These are phyloP conservation scores for Colletotrichum musicola DNA, from an alignment of 2,329 filamentous ascomycete species.

Conservation along the genomic window DNA sequence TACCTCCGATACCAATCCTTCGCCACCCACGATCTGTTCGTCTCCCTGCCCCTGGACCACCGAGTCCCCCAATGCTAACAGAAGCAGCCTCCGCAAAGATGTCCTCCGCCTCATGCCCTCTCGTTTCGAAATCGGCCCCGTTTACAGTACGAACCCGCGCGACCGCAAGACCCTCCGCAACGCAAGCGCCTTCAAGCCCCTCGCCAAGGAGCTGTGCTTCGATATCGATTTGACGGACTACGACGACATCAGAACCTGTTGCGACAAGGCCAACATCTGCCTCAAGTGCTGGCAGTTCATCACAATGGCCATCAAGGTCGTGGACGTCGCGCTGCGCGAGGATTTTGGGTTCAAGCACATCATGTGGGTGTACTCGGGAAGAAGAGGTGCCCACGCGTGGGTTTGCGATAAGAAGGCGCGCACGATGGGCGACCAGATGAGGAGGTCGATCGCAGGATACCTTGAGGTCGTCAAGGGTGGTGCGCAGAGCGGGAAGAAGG, in stretches of 20 bases:
- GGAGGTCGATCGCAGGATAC: constrained; percentile 88
- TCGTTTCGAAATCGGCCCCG: constrained; percentile 98
- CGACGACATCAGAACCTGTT: constrained; percentile 96
- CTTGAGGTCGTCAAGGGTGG: constrained; percentile 91
- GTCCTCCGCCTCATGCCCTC: constrained; percentile 89
- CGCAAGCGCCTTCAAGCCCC: constrained; percentile 83
- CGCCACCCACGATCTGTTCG: constrained; percentile 65
- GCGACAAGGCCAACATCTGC: constrained; percentile 93
- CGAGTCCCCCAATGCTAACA: constrained; percentile 21
- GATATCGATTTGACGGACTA: constrained; percentile 99
- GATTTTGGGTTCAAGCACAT: constrained; percentile 98
- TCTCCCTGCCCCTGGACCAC: background rate
- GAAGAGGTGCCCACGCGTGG: constrained; percentile 97
- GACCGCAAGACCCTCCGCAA: constrained; percentile 91
- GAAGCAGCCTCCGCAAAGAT: constrained; percentile 83
- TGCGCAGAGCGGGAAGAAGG: constrained; percentile 86
- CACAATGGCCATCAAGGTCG: constrained; percentile 95
- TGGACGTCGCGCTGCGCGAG: constrained; percentile 87
- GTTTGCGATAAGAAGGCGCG: constrained; percentile 92
- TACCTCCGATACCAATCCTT: constrained; percentile 91
- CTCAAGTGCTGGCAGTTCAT: constrained; percentile 96
- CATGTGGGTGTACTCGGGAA: constrained; percentile 98
- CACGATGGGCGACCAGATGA: constrained; percentile 85
- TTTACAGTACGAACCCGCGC: constrained; percentile 93
- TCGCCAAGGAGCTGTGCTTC: constrained; percentile 96